Evolutionary conservation across 2,329 filamentous ascomycete genomes (phyloP).

Genomic region (Colletotrichum sp.): DNA sequence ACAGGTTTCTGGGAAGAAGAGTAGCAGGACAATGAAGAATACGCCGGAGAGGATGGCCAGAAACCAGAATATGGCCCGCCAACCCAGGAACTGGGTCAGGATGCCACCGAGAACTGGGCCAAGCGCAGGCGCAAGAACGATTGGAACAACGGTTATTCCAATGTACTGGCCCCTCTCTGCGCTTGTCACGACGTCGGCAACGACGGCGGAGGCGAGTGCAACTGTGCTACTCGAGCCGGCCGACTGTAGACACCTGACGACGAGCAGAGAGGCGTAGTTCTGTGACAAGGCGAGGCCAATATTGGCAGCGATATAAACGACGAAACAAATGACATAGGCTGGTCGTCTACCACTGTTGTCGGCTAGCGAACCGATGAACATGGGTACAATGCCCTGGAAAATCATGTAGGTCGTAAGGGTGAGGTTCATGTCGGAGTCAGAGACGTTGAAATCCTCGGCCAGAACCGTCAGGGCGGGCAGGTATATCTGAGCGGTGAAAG

Average conservation of each 20-base stretch:
- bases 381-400: slow-evolving; percentile 64
- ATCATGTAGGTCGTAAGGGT: slow-evolving; percentile 63
- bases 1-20: slow-evolving; percentile 52
- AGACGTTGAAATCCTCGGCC: slow-evolving; percentile 51
- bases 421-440: slow-evolving; percentile 48
- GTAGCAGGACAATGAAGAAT: slow-evolving; percentile 38
- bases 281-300: slow-evolving; percentile 57
- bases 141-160: slow-evolving; percentile 46
- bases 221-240: slow-evolving; percentile 67
- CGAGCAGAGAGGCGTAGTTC: slow-evolving; percentile 55
- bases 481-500: slow-evolving; percentile 56
- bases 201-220: slow-evolving; percentile 65
- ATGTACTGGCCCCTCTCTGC: slow-evolving; percentile 44
- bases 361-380: slow-evolving; percentile 48
- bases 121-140: slow-evolving; percentile 46
- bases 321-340: slow-evolving; percentile 41
- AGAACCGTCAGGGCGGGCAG: slow-evolving; percentile 57
- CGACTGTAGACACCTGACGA: slow-evolving; percentile 58
- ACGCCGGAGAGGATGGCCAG: slow-evolving; percentile 31
- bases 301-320: slow-evolving; percentile 38
- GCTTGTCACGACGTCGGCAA: slow-evolving; percentile 67
- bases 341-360: slow-evolving; percentile 43
- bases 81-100: slow-evolving; percentile 38
- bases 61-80: slow-evolving; percentile 51
- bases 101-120: slow-evolving; percentile 47